Evolutionary conservation across 2,329 filamentous ascomycete genomes (phyloP), one percentile per base, ranked within the genome.

Genomic region (Grosmannia clavigera): DNA sequence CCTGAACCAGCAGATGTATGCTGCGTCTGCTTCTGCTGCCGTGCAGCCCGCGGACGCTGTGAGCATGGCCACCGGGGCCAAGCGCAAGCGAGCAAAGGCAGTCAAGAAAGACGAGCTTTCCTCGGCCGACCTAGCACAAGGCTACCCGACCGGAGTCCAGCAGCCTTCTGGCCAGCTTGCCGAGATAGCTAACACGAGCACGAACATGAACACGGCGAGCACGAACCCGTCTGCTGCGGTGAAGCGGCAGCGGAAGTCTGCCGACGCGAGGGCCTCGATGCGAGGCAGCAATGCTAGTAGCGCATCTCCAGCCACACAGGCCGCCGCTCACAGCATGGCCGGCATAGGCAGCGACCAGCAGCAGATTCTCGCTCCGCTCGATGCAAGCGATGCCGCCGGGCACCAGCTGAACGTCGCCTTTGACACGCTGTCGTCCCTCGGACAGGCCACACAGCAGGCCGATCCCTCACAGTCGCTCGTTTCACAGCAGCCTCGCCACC

Each of bases 221-320:
- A 4, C 65, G 16, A 61, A 65, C 16, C 61, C 65, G 43, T 61
- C 66, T 1, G 71, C 73, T 14, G 65, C 70, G 50, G 61, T 72
- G 2, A 76, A 76, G 61, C 68, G 72, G 35, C 72, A 73, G 59
- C 68, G 72, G 14, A 76, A 74, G 60, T 67, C 66, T 22, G 73
- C 70, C 55, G 69, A 70, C 16, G 52, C 68, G 10, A 59, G 19
- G 66, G 63, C 57, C 16, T 62, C 38, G 55, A 62, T 61, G 58
- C 70, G 54, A 62, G 65, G 51, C 64, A 61, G 55, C 61, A 58
- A n/a, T 60, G 52, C 55, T 60, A 57, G 61, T 51, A 59, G 40
- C 19, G 55, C 60, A 3, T 61, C 63, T 19, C 56, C 63, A 19
- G 38, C 51, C 1, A 55, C 61, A 10, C 55, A 59, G 5, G 48